Conservation (phyloP, 2,329 filamentous ascomycete species). For the Verticillium isaacii region DNA sequence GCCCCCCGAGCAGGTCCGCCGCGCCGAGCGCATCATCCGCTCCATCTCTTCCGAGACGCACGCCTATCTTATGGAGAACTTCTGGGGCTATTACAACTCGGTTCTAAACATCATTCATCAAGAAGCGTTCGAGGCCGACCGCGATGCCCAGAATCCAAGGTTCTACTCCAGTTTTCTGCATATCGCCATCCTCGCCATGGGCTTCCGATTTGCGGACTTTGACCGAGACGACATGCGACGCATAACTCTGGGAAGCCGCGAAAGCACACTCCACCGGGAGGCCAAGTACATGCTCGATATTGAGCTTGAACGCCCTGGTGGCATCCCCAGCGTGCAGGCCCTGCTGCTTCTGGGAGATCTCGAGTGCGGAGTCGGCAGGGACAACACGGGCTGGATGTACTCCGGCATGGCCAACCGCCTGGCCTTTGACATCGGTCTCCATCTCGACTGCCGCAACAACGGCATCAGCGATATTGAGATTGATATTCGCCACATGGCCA, state of each 20-base stretch:
- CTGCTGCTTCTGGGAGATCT: slow-evolving; percentile 46
- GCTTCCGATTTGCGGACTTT: slow-evolving; percentile 45
- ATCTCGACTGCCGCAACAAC: slow-evolving; percentile 36
- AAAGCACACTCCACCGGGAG: slow-evolving; percentile 48
- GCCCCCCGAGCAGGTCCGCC: slow-evolving; percentile 37
- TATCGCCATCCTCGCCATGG: slow-evolving; percentile 46
- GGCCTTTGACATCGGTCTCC: slow-evolving; percentile 43
- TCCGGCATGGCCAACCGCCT: slow-evolving; percentile 43
- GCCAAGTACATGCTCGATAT: slow-evolving; percentile 50
- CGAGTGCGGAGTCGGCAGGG: slow-evolving; percentile 48
- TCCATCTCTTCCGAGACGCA: slow-evolving; percentile 40
- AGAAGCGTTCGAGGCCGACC: slow-evolving; percentile 42
- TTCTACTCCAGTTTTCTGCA: slow-evolving; percentile 50
- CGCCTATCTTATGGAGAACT: slow-evolving; percentile 46
- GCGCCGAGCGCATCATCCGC: slow-evolving; percentile 42
- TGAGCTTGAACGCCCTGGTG: slow-evolving; percentile 46
- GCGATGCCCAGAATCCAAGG: slow-evolving; percentile 36
- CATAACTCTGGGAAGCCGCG: slow-evolving; percentile 38
- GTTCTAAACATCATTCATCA: slow-evolving; percentile 44
- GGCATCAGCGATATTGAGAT: slow-evolving; percentile 40
- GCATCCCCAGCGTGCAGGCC: slow-evolving; percentile 47
- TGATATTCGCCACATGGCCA: slow-evolving; percentile 43
- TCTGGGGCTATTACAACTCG: slow-evolving; percentile 47
- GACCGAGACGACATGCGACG: slow-evolving; percentile 41
- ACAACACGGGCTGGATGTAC: slow-evolving; percentile 52